Evolutionary conservation across 2,329 filamentous ascomycete genomes (phyloP).

Genomic region (Macrophomina pseudophaseolina): DNA sequence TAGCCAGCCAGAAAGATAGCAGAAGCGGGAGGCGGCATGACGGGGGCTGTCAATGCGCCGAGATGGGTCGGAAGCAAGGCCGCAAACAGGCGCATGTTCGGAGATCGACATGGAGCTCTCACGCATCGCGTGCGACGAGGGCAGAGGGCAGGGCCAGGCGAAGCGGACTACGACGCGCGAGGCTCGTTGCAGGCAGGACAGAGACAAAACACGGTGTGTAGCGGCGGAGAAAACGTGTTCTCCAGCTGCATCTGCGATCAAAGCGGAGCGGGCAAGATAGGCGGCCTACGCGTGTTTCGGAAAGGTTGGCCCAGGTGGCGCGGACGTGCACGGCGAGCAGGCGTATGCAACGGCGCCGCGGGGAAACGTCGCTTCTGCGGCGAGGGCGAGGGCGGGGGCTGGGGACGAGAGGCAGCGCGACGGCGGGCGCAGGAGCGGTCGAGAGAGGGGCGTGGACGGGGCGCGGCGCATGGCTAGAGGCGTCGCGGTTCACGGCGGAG

Average conservation of each 20-base stretch:
- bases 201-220: background rate
- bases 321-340: background rate
- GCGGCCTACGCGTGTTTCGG: conserved; percentile 18
- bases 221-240: background rate
- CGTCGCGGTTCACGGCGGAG: too few species aligned
- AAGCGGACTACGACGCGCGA: background rate
- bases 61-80: conserved; percentile 6
- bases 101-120: conserved; percentile 9
- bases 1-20: background rate
- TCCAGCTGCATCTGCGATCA: background rate
- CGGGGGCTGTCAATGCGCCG: background rate
- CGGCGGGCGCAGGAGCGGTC: background rate
- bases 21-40: background rate
- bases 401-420: too few species aligned
- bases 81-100: background rate
- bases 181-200: background rate
- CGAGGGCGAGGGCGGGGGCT: too few species aligned
- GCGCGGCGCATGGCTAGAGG: too few species aligned
- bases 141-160: background rate
- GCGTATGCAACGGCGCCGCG: too few species aligned
- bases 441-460: background rate
- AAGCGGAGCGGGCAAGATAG: background rate
- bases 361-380: too few species aligned
- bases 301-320: conserved; percentile 12
- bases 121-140: background rate